These are phyloP conservation scores for Scleroderma bovista DNA, from an alignment of 768 basidiomycete genomes.

Conservation along the genomic window DNA sequence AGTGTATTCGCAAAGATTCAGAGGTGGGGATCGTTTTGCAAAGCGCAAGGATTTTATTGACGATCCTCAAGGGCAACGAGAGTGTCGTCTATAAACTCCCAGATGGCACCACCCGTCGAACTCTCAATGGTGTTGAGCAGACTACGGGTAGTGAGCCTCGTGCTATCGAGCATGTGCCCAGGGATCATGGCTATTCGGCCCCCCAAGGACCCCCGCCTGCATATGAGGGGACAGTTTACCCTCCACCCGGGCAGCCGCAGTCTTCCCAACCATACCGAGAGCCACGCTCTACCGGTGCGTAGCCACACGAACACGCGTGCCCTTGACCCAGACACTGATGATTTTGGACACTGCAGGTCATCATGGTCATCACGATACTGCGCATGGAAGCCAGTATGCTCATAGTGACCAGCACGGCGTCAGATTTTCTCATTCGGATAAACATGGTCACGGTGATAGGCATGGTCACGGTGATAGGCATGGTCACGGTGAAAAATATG, in stretches of 20 bases:
- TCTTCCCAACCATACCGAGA: conserved; percentile 3
- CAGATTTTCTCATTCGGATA: conserved; percentile 6
- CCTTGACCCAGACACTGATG: not conserved
- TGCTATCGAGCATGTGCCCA: conserved; percentile 6
- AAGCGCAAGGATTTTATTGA: no score
- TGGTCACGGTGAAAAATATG: conserved; percentile 3
- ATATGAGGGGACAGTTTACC: conserved; percentile 13
- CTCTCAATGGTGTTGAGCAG: conserved; percentile 62
- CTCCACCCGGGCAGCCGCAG: conserved; percentile 1
- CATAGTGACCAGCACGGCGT: not conserved
- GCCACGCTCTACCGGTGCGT: conserved; percentile 11
- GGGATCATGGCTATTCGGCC: not conserved
- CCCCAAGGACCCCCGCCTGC: conserved; percentile 12
- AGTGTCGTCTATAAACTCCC: conserved; percentile 60
- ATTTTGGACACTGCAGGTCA: conserved; percentile 3
- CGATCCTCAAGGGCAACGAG: conserved; percentile 57
- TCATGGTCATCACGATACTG: conserved; percentile 7
- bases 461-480: conserved; percentile 11
- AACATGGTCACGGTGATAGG: conserved; percentile 9
- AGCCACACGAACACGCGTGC: not conserved
- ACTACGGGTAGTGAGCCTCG: conserved; percentile 9
- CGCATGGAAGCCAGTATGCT: conserved; percentile 5
- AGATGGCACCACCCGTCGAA: conserved; percentile 61
- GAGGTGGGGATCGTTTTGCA: conserved; percentile 53
- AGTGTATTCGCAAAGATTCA: conserved; percentile 49